Conservation (phyloP, 1,284 basidiomycete species). For the Ceratobasidium sp. region DNA sequence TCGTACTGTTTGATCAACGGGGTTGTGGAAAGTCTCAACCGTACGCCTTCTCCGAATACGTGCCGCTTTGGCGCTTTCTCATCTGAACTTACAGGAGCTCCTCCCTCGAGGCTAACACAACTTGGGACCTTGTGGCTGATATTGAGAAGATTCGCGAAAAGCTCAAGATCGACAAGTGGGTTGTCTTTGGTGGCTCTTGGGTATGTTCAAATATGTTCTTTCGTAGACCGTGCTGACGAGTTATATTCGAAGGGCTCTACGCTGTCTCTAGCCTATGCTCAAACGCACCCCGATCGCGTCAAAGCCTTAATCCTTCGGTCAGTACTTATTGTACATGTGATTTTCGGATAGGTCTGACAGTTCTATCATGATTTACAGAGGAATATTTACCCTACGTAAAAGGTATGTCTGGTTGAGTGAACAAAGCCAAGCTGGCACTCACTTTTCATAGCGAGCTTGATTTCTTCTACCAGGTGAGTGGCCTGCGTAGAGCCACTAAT, state of each 20-base stretch:
- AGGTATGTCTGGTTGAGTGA: slow-evolving; percentile 59
- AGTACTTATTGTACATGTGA: slow-evolving; percentile 43
- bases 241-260: slow-evolving; percentile 79
- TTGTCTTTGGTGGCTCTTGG: slow-evolving; percentile 94
- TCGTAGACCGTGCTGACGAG: not conserved
- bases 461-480: slow-evolving; percentile 89
- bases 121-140: slow-evolving; percentile 93
- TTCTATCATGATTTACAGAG: slow-evolving; percentile 62
- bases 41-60: slow-evolving; percentile 56
- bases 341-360: not conserved
- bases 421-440: slow-evolving; percentile 14
- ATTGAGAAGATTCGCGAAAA: slow-evolving; percentile 83
- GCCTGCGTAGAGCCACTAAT: not conserved
- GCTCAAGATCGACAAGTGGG: slow-evolving; percentile 83
- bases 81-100: slow-evolving; percentile 64
- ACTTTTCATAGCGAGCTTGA: slow-evolving; percentile 71
- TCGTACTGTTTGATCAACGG: slow-evolving; percentile 84
- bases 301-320: slow-evolving; percentile 85
- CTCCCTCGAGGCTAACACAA: slow-evolving; percentile 87
- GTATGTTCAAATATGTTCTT: slow-evolving; percentile 56
- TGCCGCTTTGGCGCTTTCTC: slow-evolving; percentile 4
- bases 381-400: slow-evolving; percentile 88
- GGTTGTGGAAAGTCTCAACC: slow-evolving; percentile 88
- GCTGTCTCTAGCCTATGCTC: slow-evolving; percentile 87
- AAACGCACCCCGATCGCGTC: slow-evolving; percentile 85